phyloP scores from a whole-genome alignment of 2,329 filamentous ascomycete genomes.

The Neonectria punicea region DNA sequence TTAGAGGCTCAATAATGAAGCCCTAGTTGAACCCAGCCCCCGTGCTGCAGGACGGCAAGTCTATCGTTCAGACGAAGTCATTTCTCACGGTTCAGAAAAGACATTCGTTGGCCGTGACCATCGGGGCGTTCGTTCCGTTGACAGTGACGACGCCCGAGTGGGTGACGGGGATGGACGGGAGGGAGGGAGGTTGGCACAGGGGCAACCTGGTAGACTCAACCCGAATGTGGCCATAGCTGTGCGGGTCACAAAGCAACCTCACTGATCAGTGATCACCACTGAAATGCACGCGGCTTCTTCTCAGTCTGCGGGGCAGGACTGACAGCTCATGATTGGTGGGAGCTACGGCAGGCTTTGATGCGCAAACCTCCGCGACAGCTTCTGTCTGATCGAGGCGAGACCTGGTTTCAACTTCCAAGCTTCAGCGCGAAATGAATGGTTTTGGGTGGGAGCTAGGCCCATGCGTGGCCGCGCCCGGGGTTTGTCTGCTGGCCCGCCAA shows the following conservation, averaged over 20 bases:
- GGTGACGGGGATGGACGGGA: not conserved
- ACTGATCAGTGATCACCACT: not conserved
- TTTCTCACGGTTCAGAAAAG: not conserved
- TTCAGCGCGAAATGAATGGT: slow-evolving; percentile 25
- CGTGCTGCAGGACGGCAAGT: not conserved
- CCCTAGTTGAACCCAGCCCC: not conserved
- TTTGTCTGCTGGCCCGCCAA: slow-evolving; percentile 8
- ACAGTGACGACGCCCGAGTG: slow-evolving; percentile 16
- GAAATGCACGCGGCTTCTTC: slow-evolving; percentile 14
- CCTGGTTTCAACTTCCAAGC: slow-evolving; percentile 31
- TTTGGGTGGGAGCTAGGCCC: slow-evolving; percentile 13
- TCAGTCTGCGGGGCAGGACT: slow-evolving; percentile 26
- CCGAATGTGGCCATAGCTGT: not conserved
- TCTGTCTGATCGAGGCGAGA: slow-evolving; percentile 24
- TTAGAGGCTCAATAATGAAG: not conserved
- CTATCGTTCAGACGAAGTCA: not conserved
- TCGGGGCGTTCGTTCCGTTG: slow-evolving; percentile 3
- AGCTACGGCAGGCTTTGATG: slow-evolving; percentile 26
- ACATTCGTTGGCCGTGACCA: not conserved
- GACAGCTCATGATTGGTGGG: slow-evolving; percentile 33
- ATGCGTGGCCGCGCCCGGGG: slow-evolving; percentile 8
- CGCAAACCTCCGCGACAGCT: slow-evolving; percentile 17
- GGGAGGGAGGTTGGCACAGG: slow-evolving; percentile 15
- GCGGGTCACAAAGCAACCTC: not conserved
- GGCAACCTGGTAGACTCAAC: slow-evolving; percentile 4